phyloP scores from a whole-genome alignment of 106 monocot genomes.

The Gastrodia elata region DNA sequence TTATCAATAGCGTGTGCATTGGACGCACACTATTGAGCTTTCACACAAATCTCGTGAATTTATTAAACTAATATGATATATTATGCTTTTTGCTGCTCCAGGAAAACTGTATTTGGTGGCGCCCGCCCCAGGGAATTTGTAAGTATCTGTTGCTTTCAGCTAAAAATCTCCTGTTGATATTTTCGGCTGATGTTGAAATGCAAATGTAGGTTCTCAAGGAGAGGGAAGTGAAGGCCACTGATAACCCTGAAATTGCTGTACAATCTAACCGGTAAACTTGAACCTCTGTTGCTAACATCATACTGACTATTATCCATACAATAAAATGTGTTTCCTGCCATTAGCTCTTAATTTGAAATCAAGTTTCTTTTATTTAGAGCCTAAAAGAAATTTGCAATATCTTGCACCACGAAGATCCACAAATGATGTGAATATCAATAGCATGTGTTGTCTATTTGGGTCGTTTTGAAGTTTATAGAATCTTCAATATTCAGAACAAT shows the following conservation, averaged over 20 bases:
- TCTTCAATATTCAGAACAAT: neutral
- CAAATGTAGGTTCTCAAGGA: conserved; percentile 68
- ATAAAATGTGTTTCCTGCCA: neutral
- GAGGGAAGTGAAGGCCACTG: conserved; percentile 40
- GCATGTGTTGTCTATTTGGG: neutral
- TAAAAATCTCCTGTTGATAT: neutral
- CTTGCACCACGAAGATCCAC: neutral
- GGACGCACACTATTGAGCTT: neutral
- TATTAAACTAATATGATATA: neutral
- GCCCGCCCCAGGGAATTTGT: conserved; percentile 86
- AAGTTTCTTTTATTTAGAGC: neutral
- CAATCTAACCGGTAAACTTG: conserved; percentile 31
- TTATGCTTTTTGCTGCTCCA: conserved; percentile 19
- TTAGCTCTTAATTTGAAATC: neutral
- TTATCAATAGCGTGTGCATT: neutral
- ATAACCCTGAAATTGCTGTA: conserved; percentile 23
- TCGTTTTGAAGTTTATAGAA: neutral
- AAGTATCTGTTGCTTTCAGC: conserved; percentile 1
- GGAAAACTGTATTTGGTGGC: conserved; percentile 76
- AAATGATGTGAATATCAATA: neutral
- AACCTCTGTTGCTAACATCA: neutral
- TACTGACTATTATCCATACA: neutral
- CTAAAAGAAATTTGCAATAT: neutral
- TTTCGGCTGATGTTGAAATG: neutral
- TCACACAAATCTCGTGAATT: neutral